Evolutionary conservation across 306 rosid genomes (phyloP).

Genomic region (Dryas drummondii): DNA sequence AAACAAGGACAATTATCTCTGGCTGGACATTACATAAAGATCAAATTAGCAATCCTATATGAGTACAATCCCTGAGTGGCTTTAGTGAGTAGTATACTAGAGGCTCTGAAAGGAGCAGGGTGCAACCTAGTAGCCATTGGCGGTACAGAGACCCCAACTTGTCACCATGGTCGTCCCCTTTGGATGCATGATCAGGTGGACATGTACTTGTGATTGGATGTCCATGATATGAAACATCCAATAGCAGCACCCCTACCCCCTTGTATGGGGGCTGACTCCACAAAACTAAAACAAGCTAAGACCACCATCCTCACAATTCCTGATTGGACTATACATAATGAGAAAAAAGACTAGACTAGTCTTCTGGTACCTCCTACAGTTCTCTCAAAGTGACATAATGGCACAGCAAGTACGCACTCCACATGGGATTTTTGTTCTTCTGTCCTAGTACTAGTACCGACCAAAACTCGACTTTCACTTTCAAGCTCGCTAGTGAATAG

Average conservation of each 20-base stretch:
- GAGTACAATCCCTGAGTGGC: too few species aligned
- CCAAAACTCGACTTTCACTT: too few species aligned
- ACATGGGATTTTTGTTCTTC: constrained; percentile 24
- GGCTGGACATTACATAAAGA: too few species aligned
- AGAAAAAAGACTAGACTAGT: constrained; percentile 12
- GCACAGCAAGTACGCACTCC: constrained; percentile 23
- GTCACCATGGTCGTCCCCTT: neutral
- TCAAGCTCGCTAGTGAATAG: too few species aligned
- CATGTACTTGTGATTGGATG: neutral
- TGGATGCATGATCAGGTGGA: neutral
- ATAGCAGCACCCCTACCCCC: constrained; percentile 25
- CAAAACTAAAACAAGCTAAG: constrained; percentile 6
- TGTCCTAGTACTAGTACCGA: neutral
- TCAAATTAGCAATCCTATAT: too few species aligned
- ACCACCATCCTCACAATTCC: constrained; percentile 2
- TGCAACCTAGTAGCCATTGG: neutral
- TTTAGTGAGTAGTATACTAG: too few species aligned
- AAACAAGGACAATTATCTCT: too few species aligned
- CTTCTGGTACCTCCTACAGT: neutral
- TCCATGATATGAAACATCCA: constrained; percentile 17
- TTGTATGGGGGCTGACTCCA: constrained; percentile 29
- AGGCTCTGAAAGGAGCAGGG: neutral
- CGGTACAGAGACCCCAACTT: neutral
- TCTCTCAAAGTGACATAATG: constrained; percentile 16
- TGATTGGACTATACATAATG: neutral